Evolutionary conservation across 805 yeast species (phyloP).

Genomic region (Metschnikowia sp.): DNA sequence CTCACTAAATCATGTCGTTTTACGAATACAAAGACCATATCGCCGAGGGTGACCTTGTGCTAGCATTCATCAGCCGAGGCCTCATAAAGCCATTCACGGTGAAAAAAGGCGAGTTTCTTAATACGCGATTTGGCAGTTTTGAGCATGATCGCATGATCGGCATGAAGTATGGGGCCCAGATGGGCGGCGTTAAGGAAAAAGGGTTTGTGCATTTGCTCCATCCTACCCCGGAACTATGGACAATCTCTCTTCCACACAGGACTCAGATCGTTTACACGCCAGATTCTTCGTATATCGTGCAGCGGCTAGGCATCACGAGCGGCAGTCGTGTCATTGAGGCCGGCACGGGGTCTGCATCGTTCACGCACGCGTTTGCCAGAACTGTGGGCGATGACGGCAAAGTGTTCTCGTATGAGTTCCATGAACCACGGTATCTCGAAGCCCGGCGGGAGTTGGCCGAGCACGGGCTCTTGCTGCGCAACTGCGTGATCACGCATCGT

Average conservation of each 20-base stretch:
- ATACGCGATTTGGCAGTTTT: conserved; percentile 87
- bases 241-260: conserved; percentile 91
- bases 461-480: conserved; percentile 55
- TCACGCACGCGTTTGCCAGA: conserved; percentile 89
- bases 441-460: conserved; percentile 73
- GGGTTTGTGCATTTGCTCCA: conserved; percentile 86
- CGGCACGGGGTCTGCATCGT: conserved; percentile 97
- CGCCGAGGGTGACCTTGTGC: conserved; percentile 81
- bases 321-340: conserved; percentile 88
- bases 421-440: conserved; percentile 74
- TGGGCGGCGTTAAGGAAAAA: conserved; percentile 67
- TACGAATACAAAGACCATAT: conserved; percentile 60
- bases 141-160: conserved; percentile 86
- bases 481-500: conserved; percentile 75
- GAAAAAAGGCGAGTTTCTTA: conserved; percentile 55
- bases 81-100: conserved; percentile 72
- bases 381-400: conserved; percentile 60
- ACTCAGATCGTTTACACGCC: conserved; percentile 97
- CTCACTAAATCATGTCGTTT: conserved; percentile 41
- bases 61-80: conserved; percentile 81
- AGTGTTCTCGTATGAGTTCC: conserved; percentile 87
- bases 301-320: conserved; percentile 68
- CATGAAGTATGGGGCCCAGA: conserved; percentile 76
- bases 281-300: conserved; percentile 87
- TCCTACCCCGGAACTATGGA: conserved; percentile 96